Evolutionary conservation across 371 early-diverging fungal genomes (phyloP).

Genomic region (Apophysomyces sp.): DNA sequence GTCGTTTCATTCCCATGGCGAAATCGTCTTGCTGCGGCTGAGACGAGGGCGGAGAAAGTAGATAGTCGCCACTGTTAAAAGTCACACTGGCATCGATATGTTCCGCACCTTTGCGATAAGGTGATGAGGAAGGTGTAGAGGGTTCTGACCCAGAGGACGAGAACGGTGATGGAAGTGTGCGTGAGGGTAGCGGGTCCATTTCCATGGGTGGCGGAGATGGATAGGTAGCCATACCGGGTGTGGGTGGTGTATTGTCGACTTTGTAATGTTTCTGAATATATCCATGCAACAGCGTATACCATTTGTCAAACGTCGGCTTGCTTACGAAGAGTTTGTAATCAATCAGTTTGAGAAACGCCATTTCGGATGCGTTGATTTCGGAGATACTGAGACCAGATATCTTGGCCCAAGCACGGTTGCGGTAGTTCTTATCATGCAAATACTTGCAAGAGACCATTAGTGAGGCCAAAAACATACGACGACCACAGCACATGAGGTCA

Average conservation of each 20-base stretch:
- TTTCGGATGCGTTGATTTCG: conserved; percentile 72
- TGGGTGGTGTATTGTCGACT: not conserved
- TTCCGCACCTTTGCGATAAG: not conserved
- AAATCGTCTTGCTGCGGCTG: not conserved
- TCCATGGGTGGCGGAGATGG: not conserved
- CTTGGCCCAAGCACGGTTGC: conserved; percentile 73
- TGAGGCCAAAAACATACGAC: conserved; percentile 72
- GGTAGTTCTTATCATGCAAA: conserved; percentile 67
- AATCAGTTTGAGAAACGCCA: conserved; percentile 64
- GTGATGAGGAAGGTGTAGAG: not conserved
- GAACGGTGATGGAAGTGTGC: not conserved
- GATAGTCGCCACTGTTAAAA: not conserved
- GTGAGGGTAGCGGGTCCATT: not conserved
- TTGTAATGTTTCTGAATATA: conserved; percentile 19
- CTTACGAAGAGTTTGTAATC: conserved; percentile 72
- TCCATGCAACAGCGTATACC: conserved; percentile 59
- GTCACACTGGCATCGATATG: not conserved
- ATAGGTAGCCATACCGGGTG: not conserved
- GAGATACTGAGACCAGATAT: conserved; percentile 62
- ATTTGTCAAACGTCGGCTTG: conserved; percentile 59
- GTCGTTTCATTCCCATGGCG: not conserved
- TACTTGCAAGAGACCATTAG: conserved; percentile 72
- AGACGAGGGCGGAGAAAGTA: not conserved
- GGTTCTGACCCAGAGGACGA: not conserved
- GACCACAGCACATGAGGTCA: conserved; percentile 57